Conservation (phyloP, 139 green algal species). For the Chlorella vulgaris region DNA sequence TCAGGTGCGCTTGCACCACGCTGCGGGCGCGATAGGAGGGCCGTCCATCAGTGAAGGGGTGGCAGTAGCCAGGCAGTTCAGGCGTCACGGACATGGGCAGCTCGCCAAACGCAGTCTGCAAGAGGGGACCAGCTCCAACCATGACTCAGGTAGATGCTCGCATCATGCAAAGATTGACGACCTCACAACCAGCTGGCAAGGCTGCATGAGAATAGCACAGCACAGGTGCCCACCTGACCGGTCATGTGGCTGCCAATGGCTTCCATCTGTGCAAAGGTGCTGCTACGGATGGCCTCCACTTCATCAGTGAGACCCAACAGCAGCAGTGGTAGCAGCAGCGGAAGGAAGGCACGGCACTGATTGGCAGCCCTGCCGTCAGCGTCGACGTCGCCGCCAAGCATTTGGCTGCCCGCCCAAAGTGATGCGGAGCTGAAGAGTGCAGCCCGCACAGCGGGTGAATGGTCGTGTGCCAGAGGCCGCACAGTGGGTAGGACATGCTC, state of each 20-base stretch:
- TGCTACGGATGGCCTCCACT: conserved; percentile 11
- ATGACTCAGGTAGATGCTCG: too few species aligned
- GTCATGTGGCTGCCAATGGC: conserved; percentile 7
- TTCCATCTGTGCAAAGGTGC: background rate
- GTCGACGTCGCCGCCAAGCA: background rate
- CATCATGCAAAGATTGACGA: too few species aligned
- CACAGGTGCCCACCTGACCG: conserved; percentile 7
- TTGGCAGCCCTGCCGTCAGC: conserved; percentile 19
- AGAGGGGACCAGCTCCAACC: too few species aligned
- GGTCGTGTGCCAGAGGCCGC: conserved; percentile 53
- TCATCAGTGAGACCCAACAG: conserved; percentile 71
- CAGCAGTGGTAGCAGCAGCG: conserved; percentile 66
- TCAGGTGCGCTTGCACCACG: conserved; percentile 14
- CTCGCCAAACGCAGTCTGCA: too few species aligned
- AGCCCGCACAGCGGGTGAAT: conserved; percentile 50
- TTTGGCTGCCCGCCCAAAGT: conserved; percentile 57
- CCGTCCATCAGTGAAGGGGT: background rate
- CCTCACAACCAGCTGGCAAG: too few species aligned
- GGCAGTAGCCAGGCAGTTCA: conserved; percentile 19
- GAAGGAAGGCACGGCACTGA: conserved; percentile 20
- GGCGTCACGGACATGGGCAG: too few species aligned
- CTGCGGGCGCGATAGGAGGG: background rate
- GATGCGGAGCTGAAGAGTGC: conserved; percentile 56
- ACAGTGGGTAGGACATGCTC: conserved; percentile 8
- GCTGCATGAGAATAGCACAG: background rate